These are phyloP conservation scores for Pholiota adiposa DNA, from an alignment of 1,284 basidiomycete genomes.

Conservation along the genomic window DNA sequence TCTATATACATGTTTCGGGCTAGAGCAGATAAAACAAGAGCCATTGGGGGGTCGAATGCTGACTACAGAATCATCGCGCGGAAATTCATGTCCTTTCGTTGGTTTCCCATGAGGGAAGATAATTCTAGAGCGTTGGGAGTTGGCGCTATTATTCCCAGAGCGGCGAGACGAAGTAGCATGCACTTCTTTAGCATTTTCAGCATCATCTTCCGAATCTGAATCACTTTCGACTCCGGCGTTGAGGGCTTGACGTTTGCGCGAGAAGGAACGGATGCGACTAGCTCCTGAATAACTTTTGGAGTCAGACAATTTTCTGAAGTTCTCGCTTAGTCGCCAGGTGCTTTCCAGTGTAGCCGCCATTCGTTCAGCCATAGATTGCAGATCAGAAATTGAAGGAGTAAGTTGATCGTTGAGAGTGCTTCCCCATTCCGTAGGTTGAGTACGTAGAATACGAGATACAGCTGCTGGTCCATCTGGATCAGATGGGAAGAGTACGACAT, in stretches of 20 bases:
- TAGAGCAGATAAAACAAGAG: conserved; percentile 5
- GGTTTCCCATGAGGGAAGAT: conserved; percentile 9
- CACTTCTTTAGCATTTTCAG: too few species aligned
- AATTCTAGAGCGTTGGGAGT: not conserved
- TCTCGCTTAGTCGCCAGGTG: not conserved
- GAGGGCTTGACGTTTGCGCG: too few species aligned
- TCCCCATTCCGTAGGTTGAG: conserved; percentile 9
- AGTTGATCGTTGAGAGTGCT: not conserved
- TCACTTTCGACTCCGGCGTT: too few species aligned
- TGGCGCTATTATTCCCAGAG: too few species aligned
- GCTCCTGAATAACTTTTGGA: too few species aligned
- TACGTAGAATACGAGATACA: conserved; percentile 6
- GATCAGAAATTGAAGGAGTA: not conserved
- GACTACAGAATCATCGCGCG: not conserved
- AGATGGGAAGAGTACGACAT: not conserved
- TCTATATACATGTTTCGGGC: conserved; percentile 10
- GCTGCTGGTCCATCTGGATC: conserved; percentile 3
- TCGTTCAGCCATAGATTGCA: not conserved
- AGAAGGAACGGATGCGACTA: too few species aligned
- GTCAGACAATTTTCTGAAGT: not conserved
- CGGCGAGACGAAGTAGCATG: too few species aligned
- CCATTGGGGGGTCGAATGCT: conserved; percentile 6
- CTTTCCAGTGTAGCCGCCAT: not conserved
- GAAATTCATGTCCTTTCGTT: not conserved
- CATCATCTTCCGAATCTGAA: too few species aligned